phyloP scores from a whole-genome alignment of 495 filamentous ascomycete species.

The Penicillium egyptiacum region DNA sequence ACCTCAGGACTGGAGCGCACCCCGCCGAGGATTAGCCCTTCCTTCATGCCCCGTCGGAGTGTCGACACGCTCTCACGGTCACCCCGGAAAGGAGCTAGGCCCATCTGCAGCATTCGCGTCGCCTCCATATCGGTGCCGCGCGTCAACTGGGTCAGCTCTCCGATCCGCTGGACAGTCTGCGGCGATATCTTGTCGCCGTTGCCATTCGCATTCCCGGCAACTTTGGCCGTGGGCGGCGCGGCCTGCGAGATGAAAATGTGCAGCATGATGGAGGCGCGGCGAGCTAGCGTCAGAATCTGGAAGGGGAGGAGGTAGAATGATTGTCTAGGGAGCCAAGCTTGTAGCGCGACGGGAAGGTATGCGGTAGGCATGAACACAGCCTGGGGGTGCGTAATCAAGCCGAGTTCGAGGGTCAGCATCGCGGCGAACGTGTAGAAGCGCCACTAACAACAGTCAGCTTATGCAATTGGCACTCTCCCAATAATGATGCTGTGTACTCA shows the following conservation, averaged over 20 bases:
- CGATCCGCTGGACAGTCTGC: conserved; percentile 43
- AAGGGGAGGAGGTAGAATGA: conserved; percentile 76
- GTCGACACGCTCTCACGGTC: conserved; percentile 60
- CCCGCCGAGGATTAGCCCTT: conserved; percentile 74
- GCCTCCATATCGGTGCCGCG: conserved; percentile 65
- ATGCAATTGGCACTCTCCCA: conserved; percentile 5
- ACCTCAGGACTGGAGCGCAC: conserved; percentile 74
- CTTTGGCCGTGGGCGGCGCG: conserved; percentile 27
- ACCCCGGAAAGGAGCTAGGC: conserved; percentile 78
- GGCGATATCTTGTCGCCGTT: conserved; percentile 30
- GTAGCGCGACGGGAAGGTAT: conserved; percentile 42
- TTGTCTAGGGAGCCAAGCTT: conserved; percentile 55
- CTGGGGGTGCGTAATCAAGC: conserved; percentile 65
- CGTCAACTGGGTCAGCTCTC: conserved; percentile 46
- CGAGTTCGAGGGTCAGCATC: conserved; percentile 71
- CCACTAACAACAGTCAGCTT: conserved; percentile 54
- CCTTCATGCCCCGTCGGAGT: conserved; percentile 66
- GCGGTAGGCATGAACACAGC: conserved; percentile 37
- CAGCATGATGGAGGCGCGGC: conserved; percentile 73
- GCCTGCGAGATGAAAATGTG: conserved; percentile 92
- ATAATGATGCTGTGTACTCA: conserved; percentile 23
- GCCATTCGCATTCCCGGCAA: not conserved
- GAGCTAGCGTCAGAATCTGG: conserved; percentile 74
- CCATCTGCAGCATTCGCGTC: conserved; percentile 66
- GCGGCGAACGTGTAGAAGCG: conserved; percentile 73